A percentile compares a stretch with the other conserved stretches of the same genome.
Conservation (phyloP, 1,139 yeast species). For the Wickerhamiella infanticola region DNA sequence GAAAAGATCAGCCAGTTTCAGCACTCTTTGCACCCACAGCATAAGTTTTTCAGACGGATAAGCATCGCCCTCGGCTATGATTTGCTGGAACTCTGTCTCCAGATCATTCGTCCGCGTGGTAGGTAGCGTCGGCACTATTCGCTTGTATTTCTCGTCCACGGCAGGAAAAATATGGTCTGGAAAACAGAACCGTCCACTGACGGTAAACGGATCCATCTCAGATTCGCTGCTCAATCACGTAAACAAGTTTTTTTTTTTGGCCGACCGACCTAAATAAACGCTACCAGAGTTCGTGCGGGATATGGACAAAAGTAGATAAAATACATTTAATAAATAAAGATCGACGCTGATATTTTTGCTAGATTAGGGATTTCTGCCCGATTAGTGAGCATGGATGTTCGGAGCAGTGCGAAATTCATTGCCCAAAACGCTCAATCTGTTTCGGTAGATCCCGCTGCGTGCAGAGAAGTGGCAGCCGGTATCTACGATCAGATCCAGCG, state of each 20-base stretch:
- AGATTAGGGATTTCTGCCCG: not conserved
- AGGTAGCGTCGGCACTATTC: not conserved
- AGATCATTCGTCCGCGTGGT: not conserved
- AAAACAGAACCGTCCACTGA: not conserved
- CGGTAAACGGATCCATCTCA: not conserved
- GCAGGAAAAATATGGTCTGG: conserved; percentile 1
- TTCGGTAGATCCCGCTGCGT: conserved; percentile 16
- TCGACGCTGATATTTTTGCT: too few species aligned
- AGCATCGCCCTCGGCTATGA: not conserved
- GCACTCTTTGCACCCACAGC: not conserved
- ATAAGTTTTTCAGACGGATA: not conserved
- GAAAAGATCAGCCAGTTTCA: not conserved
- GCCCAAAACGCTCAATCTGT: conserved; percentile 20
- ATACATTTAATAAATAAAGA: too few species aligned
- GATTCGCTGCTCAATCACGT: too few species aligned
- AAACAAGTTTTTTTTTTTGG: too few species aligned
- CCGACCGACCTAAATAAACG: too few species aligned
- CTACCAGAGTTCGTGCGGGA: too few species aligned
- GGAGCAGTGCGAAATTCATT: conserved; percentile 15
- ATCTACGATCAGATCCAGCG: conserved; percentile 20
- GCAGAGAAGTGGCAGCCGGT: conserved; percentile 20
- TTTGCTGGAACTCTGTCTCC: not conserved
- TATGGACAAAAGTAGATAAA: too few species aligned
- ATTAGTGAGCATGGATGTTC: conserved; percentile 2
- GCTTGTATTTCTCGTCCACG: not conserved